A percentile compares a stretch with the other conserved stretches of the same genome.
Evolutionary conservation across 208 protist genomes (phyloP).

Genomic region (Crithidia acanthocephali): DNA sequence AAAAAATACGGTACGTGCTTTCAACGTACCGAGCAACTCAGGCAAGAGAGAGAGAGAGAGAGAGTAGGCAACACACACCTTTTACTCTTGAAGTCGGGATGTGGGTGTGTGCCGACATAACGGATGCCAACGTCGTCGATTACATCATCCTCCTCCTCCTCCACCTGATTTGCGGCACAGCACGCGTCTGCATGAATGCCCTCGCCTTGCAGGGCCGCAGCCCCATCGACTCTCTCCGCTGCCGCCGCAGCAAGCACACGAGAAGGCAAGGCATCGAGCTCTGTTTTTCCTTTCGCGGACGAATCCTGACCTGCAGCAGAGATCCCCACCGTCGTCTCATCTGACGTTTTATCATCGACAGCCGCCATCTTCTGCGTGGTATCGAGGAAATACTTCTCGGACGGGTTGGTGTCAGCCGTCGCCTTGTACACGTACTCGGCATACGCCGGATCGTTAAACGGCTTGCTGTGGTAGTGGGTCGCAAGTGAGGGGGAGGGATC

Average conservation of each 20-base stretch:
- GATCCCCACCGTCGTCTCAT: too few relatives aligned
- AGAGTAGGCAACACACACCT: too few relatives aligned
- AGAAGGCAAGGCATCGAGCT: too few relatives aligned
- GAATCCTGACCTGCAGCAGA: too few relatives aligned
- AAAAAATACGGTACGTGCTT: too few relatives aligned
- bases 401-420: constrained; percentile 83
- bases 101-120: constrained; percentile 37
- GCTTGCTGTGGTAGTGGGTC: constrained; percentile 51
- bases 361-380: not conserved
- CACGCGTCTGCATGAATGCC: not conserved
- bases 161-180: not conserved
- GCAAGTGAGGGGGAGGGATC: constrained; percentile 59
- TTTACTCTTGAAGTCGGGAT: constrained; percentile 45
- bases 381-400: constrained; percentile 61
- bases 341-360: not conserved
- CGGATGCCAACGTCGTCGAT: constrained; percentile 81
- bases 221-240: too few relatives aligned
- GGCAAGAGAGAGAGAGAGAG: too few relatives aligned
- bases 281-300: too few relatives aligned
- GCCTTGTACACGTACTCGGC: constrained; percentile 81
- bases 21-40: too few relatives aligned
- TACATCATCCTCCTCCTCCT: constrained; percentile 54
- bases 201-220: not conserved
- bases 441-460: constrained; percentile 67
- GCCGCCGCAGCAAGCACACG: too few relatives aligned